These are phyloP conservation scores for Penicillium psychrofluorescens DNA, from an alignment of 495 filamentous ascomycete genomes.

Conservation along the genomic window DNA sequence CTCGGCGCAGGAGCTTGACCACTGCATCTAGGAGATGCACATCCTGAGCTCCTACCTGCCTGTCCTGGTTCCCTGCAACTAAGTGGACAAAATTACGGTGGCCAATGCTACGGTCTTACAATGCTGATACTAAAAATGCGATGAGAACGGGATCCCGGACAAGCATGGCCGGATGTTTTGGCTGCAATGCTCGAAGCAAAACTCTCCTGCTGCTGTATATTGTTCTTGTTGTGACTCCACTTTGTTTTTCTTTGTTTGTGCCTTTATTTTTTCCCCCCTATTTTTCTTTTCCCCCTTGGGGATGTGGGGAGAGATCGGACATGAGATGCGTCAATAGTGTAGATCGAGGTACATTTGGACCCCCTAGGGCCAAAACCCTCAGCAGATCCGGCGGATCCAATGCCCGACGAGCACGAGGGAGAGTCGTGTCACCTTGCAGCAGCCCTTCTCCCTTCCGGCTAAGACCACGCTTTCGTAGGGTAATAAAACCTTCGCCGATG, in stretches of 20 bases:
- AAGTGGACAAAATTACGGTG: constrained; percentile 10
- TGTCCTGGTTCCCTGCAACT: constrained; percentile 15
- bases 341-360: constrained; percentile 5
- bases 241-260: constrained; percentile 1
- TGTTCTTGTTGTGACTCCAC: not conserved
- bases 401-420: constrained; percentile 15
- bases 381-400: not conserved
- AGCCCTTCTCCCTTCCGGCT: not conserved
- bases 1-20: constrained; percentile 18
- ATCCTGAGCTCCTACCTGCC: constrained; percentile 9
- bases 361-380: constrained; percentile 12
- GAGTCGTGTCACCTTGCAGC: constrained; percentile 9
- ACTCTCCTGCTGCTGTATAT: not conserved
- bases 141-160: no score
- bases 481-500: constrained; percentile 8
- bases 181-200: not conserved
- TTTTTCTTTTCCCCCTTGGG: constrained; percentile 13
- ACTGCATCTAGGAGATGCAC: constrained; percentile 16
- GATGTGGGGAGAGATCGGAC: constrained; percentile 18
- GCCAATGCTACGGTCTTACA: constrained; percentile 17
- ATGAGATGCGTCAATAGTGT: constrained; percentile 5
- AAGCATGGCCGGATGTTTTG: no score
- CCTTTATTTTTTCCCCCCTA: not conserved
- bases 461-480: constrained; percentile 1
- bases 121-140: constrained; percentile 1